phyloP scores from a whole-genome alignment of 1,139 yeast genomes.

The Candida tetrigidarum region DNA sequence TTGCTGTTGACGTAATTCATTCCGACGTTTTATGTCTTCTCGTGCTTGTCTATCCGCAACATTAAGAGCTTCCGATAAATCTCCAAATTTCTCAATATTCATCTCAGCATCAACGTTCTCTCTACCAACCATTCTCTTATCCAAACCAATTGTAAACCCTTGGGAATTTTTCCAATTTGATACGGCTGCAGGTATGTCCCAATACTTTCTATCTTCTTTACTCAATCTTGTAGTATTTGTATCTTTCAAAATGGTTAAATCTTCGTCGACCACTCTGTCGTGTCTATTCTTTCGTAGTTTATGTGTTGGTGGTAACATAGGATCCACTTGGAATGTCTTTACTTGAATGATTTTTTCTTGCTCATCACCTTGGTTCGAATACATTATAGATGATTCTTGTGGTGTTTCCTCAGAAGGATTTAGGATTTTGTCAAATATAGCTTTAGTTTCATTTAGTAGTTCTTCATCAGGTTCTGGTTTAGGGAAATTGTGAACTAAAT shows the following conservation, averaged over 20 bases:
- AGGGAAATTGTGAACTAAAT: slow-evolving; percentile 46
- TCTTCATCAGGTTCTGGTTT: slow-evolving; percentile 35
- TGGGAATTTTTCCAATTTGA: slow-evolving; percentile 97
- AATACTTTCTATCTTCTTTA: slow-evolving; percentile 74
- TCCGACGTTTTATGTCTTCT: slow-evolving; percentile 65
- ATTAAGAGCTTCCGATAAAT: slow-evolving; percentile 72
- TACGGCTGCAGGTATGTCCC: slow-evolving; percentile 91
- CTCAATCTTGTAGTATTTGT: slow-evolving; percentile 49
- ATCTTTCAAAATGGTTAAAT: slow-evolving; percentile 48
- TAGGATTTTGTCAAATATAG: slow-evolving; percentile 28
- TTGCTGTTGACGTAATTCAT: slow-evolving; percentile 59
- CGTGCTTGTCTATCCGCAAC: slow-evolving; percentile 77
- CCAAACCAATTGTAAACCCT: slow-evolving; percentile 85
- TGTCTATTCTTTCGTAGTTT: slow-evolving; percentile 76
- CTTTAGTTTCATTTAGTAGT: slow-evolving; percentile 19
- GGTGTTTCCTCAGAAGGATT: slow-evolving; percentile 21
- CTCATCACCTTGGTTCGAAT: slow-evolving; percentile 20
- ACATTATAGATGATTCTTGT: slow-evolving; percentile 22
- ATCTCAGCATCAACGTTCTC: slow-evolving; percentile 48
- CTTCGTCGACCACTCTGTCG: slow-evolving; percentile 64
- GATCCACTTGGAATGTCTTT: slow-evolving; percentile 62
- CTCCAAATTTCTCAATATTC: slow-evolving; percentile 62
- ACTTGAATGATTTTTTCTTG: slow-evolving; percentile 33
- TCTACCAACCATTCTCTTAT: slow-evolving; percentile 69
- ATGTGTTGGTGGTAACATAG: slow-evolving; percentile 83